Evolutionary conservation across 805 yeast genomes (phyloP).

Genomic region (Candida awuae): DNA sequence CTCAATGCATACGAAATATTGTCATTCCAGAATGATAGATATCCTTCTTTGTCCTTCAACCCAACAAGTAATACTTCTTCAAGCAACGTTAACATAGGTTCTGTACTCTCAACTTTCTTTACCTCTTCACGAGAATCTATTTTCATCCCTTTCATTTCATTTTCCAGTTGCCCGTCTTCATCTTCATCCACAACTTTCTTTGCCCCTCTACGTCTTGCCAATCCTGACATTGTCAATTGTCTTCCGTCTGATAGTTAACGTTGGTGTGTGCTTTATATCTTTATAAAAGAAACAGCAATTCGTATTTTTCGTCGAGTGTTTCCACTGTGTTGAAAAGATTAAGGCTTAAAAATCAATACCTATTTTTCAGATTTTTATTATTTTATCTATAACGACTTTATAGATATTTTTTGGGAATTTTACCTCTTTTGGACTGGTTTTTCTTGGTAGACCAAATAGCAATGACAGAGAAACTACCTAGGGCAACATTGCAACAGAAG

Average conservation of each 20-base stretch:
- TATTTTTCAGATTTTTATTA: no score
- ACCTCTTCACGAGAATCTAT: neutral
- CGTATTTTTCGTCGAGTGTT: no score
- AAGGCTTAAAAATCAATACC: no score
- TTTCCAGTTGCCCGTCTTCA: slow-evolving; percentile 29
- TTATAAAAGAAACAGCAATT: no score
- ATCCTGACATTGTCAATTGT: slow-evolving; percentile 33
- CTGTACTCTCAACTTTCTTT: slow-evolving; percentile 35
- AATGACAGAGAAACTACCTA: slow-evolving; percentile 4
- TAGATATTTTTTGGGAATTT: no score
- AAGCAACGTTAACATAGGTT: slow-evolving; percentile 83
- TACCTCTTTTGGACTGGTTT: no score
- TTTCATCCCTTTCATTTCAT: neutral
- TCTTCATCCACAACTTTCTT: slow-evolving; percentile 18
- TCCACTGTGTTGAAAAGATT: no score
- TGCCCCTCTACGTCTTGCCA: slow-evolving; percentile 71
- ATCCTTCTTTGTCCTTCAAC: slow-evolving; percentile 91
- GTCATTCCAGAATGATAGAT: slow-evolving; percentile 96
- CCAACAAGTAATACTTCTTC: slow-evolving; percentile 94
- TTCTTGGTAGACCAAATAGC: no score
- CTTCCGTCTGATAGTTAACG: slow-evolving; percentile 16
- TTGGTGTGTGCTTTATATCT: neutral
- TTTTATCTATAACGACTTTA: no score
- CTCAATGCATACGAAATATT: slow-evolving; percentile 92
- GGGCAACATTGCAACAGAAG: slow-evolving; percentile 23